Base-by-base conservation (phyloP, 2,329 filamentous ascomycete species). In the Exophiala viscosa region DNA sequence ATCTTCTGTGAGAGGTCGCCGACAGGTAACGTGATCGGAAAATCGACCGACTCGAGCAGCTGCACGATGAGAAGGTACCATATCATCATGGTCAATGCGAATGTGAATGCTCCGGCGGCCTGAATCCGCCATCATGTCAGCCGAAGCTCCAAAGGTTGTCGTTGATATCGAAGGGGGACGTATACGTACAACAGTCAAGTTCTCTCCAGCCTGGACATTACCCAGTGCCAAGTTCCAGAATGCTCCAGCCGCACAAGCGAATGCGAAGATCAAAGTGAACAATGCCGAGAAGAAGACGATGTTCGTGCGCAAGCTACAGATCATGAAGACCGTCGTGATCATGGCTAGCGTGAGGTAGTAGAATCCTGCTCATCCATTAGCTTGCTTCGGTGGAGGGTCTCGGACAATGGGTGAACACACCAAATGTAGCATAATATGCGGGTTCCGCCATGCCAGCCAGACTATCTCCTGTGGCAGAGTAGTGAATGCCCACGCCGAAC, bases 271-370 rank as follows among this genome's bases (percentile, higher is more conserved):
- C 32, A 53, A 34, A 11, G 48, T 50, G 45, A 57, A 54, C 3
- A 57, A 36, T 20, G 40, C 45, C 13, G 28, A 45, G 50, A 86
- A 78, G 68, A 88, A 88, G 66, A 82, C 77, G 6, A 87, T 46
- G 66, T 90, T 90, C 28, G 85, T 89, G 35, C 87, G 81, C n/a
- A 88, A 71, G 0, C 86, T 14, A 42, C 48, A 44, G 41, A 57
- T 28, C 38, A 47, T 42, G 23, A 50, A 57, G 23, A 51, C 45
- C 3, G 41, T 41, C 13, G 48, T 51, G 33, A 57, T 15, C 34
- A 49, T 41, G n/a, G 50, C 50, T 18, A 57, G 45, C 1, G 50
- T n/a, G n/a, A 46, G 28, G 18, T 52, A 52, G 40, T 46, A 55
- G 34, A 54, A 54, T 40, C 51, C 51, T 54, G 46, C 15, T 6